A percentile compares a stretch with the other conserved stretches of the same genome.
Conservation (phyloP, 2,329 filamentous ascomycete genomes). For the Immersiporthe knoxdaviesiana region DNA sequence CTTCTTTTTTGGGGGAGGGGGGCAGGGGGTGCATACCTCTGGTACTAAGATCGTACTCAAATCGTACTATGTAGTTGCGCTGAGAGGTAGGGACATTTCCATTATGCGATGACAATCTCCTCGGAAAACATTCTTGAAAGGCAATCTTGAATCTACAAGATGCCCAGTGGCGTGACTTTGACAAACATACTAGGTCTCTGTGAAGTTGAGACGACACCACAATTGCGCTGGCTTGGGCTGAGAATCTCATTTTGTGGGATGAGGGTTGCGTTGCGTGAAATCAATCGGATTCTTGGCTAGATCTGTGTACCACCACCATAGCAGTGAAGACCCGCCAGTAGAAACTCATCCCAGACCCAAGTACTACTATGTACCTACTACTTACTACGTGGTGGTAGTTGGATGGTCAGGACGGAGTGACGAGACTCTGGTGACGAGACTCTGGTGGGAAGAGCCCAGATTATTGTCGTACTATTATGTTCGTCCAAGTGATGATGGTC, state of each 20-base stretch:
- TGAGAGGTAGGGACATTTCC: not conserved
- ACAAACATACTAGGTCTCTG: not conserved
- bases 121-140: not conserved
- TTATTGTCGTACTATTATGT: not conserved
- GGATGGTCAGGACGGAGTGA: not conserved
- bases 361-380: not conserved
- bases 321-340: not conserved
- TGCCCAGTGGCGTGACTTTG: not conserved
- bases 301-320: constrained; percentile 4
- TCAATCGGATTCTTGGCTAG: constrained; percentile 9
- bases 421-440: too few relatives aligned
- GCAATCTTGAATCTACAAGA: not conserved
- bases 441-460: not conserved
- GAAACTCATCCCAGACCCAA: not conserved
- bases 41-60: not conserved
- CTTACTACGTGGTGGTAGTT: not conserved
- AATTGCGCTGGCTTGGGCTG: not conserved
- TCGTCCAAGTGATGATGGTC: not conserved
- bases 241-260: not conserved
- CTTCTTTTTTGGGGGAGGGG: not conserved
- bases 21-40: not conserved
- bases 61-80: not conserved
- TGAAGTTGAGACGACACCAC: not conserved
- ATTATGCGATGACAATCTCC: not conserved
- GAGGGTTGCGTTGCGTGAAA: constrained; percentile 1